These are phyloP conservation scores for Russula emetica DNA, from an alignment of 768 basidiomycete species.

Conservation along the genomic window DNA sequence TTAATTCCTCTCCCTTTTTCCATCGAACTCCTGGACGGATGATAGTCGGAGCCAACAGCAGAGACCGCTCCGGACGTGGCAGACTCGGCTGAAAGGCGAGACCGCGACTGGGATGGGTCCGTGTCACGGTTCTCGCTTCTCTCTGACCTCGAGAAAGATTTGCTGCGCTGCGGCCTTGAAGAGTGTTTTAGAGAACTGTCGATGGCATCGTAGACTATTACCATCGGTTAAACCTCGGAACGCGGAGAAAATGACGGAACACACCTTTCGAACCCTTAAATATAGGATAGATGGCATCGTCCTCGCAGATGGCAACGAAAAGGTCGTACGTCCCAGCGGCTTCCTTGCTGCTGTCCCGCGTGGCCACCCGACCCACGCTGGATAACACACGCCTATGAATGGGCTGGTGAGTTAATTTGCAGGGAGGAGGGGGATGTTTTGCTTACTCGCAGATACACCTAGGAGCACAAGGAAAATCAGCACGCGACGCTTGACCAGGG, in stretches of 20 bases:
- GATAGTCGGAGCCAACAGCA: conserved; percentile 20
- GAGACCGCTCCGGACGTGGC: conserved; percentile 30
- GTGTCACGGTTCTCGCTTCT: conserved; percentile 17
- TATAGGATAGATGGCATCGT: conserved; percentile 76
- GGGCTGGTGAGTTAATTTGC: conserved; percentile 20
- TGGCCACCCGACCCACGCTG: conserved; percentile 78
- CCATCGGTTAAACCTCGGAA: not conserved
- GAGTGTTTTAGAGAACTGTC: conserved; percentile 14
- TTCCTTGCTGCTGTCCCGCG: conserved; percentile 78
- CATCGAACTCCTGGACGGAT: conserved; percentile 48
- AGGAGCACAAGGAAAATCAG: conserved; percentile 30
- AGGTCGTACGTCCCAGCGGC: conserved; percentile 75
- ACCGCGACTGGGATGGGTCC: conserved; percentile 29
- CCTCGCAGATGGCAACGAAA: conserved; percentile 86
- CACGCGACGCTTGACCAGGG: not conserved
- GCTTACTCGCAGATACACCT: conserved; percentile 88
- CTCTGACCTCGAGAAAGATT: conserved; percentile 19
- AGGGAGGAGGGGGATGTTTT: not conserved
- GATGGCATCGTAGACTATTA: conserved; percentile 42
- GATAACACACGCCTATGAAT: conserved; percentile 71
- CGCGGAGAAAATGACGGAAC: conserved; percentile 25
- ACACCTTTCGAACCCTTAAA: conserved; percentile 85
- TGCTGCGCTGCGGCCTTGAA: conserved; percentile 18
- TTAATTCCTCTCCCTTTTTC: conserved; percentile 62
- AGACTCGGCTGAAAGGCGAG: conserved; percentile 43